Evolutionary conservation across 768 basidiomycete genomes (phyloP), one percentile per base, ranked within the genome.

Genomic region (Hypsizygus marmoreus): DNA sequence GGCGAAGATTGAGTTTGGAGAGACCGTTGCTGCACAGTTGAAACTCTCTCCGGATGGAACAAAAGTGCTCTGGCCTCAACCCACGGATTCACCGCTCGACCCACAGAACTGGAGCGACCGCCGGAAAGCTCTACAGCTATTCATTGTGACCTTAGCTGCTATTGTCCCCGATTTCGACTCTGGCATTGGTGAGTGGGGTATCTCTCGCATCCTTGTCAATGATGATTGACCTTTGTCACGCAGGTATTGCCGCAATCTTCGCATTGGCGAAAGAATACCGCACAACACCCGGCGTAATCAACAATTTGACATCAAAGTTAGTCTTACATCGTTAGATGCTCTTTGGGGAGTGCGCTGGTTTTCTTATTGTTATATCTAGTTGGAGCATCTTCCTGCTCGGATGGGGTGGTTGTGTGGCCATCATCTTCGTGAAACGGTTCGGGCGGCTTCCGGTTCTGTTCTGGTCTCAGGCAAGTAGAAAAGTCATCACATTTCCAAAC

Each of bases 91-190:
- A 3, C 62, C 63, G 1, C 53, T 53, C 13, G 56, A 59, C 37
- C 58, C 61, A 0, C 65, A 80, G 64, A 69, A 71, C 40, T 82
- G 81, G 81, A 66, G 70, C 14, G 66, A 70, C 35, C 51, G 65
- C 25, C 67, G 68, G 30, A 83, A 82, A 59, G 70, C 67, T 40
- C 47, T 77, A 4, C 67, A 80, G 53, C 65, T 84, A 10, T 51
- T 76, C 29, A 75, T 82, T 42, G 57, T 80, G 51, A 81, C 79
- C 0, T 57, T 82, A 31, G 79, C 81, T 10, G 73, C 82, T 0
- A 75, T 82, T 37, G 75, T 82, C 5, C 82, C 81, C 0, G 81
- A 83, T 49, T 83, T 83, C 46, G 73, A 77, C 51, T 82, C 80
- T 2, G 79, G 75, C 0, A 76, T 81, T 35, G 81, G 68, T 68